Conservation (phyloP, 768 basidiomycete genomes). For the Solioccasus polychromus region DNA sequence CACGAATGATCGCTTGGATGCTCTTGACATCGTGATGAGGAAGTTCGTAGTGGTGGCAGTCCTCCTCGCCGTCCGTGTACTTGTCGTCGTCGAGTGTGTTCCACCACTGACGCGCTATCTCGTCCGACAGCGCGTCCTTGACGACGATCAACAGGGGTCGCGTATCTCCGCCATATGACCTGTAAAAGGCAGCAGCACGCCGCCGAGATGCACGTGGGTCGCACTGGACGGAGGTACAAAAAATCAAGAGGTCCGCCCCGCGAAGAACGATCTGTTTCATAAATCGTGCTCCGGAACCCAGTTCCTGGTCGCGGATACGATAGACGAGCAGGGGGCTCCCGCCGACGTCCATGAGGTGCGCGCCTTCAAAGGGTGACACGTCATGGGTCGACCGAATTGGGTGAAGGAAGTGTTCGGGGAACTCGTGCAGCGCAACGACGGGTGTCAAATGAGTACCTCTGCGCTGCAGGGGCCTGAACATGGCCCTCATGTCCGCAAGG, state of each 20-base stretch:
- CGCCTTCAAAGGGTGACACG: slow-evolving; percentile 16
- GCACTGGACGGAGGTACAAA: slow-evolving; percentile 15
- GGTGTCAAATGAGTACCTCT: slow-evolving; percentile 12
- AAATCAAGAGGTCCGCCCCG: slow-evolving; percentile 24
- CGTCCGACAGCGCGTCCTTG: slow-evolving; percentile 17
- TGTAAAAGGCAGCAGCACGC: slow-evolving; percentile 14
- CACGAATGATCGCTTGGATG: slow-evolving; percentile 22
- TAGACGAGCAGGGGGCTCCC: slow-evolving; percentile 17
- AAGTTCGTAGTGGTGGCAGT: too few relatives aligned
- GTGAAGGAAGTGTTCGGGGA: slow-evolving; percentile 7
- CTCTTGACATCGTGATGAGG: too few relatives aligned
- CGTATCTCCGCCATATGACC: slow-evolving; percentile 24
- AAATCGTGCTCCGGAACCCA: slow-evolving; percentile 20
- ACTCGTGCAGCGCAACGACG: slow-evolving; percentile 22
- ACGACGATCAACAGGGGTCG: slow-evolving; percentile 26
- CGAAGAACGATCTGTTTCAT: slow-evolving; percentile 21
- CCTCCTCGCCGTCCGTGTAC: too few relatives aligned
- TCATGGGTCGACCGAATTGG: slow-evolving; percentile 10
- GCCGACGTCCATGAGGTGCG: slow-evolving; percentile 17
- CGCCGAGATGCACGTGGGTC: slow-evolving; percentile 6
- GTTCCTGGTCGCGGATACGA: slow-evolving; percentile 19
- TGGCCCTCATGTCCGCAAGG: slow-evolving; percentile 23
- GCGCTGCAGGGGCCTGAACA: slow-evolving; percentile 12
- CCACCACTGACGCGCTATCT: slow-evolving; percentile 23
- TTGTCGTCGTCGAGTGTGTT: slow-evolving; percentile 3